A percentile compares a stretch with the other conserved stretches of the same genome.
Evolutionary conservation across 1,139 yeast genomes (phyloP).

Genomic region (Eremothecium coryli): DNA sequence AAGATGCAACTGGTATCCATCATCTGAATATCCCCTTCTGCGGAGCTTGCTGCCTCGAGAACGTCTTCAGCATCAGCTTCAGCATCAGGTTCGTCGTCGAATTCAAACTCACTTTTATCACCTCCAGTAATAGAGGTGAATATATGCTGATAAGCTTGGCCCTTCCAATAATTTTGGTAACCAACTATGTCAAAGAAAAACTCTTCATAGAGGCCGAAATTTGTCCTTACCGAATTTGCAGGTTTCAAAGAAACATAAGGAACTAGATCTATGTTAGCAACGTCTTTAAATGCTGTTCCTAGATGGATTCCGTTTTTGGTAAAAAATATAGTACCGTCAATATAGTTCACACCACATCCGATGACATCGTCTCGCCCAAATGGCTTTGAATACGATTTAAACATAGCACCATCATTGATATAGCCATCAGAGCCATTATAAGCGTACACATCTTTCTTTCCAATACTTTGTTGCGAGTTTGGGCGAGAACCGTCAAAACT

Average conservation of each 20-base stretch:
- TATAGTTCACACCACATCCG: slow-evolving; percentile 79
- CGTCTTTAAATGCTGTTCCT: slow-evolving; percentile 44
- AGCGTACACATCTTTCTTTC: slow-evolving; percentile 40
- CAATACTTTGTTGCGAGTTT: slow-evolving; percentile 3
- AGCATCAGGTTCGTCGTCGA: slow-evolving; percentile 11
- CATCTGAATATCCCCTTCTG: slow-evolving; percentile 3
- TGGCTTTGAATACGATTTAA: slow-evolving; percentile 36
- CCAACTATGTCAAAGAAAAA: slow-evolving; percentile 65
- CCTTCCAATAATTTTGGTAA: slow-evolving; percentile 45
- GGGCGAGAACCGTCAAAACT: slow-evolving; percentile 9
- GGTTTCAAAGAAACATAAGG: slow-evolving; percentile 46
- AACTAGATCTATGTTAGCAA: slow-evolving; percentile 32
- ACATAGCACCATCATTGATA: slow-evolving; percentile 33
- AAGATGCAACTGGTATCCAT: not conserved
- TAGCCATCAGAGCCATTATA: slow-evolving; percentile 52
- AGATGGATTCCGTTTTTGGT: slow-evolving; percentile 72
- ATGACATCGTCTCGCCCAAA: slow-evolving; percentile 54
- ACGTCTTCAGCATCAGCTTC: slow-evolving; percentile 7
- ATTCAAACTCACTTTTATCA: slow-evolving; percentile 12
- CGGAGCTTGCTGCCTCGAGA: slow-evolving; percentile 7
- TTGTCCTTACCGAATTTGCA: slow-evolving; percentile 48
- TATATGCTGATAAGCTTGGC: slow-evolving; percentile 25
- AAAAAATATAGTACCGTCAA: slow-evolving; percentile 54
- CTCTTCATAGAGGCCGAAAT: slow-evolving; percentile 54
- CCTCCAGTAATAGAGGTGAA: slow-evolving; percentile 17